Conservation (phyloP, 768 basidiomycete species). For the Trametes coccinea region DNA sequence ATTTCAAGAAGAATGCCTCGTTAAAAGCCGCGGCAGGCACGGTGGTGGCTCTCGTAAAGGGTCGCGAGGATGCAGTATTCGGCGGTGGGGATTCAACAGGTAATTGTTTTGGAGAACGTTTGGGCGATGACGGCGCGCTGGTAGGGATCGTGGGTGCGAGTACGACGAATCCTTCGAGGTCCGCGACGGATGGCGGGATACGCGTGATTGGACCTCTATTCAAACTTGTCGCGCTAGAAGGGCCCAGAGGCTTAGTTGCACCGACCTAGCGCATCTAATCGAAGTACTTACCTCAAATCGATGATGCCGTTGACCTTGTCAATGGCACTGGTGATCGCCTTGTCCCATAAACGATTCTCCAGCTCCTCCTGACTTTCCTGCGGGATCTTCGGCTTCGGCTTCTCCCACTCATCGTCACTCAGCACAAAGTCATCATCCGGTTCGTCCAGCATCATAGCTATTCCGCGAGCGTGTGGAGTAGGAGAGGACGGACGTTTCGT, state of each 20-base stretch:
- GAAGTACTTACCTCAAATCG: constrained; percentile 50
- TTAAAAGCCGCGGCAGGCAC: constrained; percentile 19
- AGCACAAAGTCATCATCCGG: constrained; percentile 13
- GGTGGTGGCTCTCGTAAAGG: constrained; percentile 26
- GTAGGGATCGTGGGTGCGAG: constrained; percentile 41
- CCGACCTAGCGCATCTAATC: too few species aligned
- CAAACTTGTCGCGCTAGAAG: not conserved
- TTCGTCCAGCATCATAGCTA: not conserved
- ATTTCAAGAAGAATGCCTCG: constrained; percentile 22
- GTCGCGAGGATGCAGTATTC: constrained; percentile 10
- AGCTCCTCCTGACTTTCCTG: constrained; percentile 24
- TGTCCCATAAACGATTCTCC: constrained; percentile 49
- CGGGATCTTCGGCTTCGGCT: constrained; percentile 12
- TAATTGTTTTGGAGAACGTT: constrained; percentile 33
- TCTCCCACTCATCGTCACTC: constrained; percentile 12
- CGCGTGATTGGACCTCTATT: constrained; percentile 38
- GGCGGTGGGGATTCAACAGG: not conserved
- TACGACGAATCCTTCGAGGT: constrained; percentile 47
- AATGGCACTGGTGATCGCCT: constrained; percentile 44
- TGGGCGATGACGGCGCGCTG: constrained; percentile 28
- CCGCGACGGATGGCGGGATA: constrained; percentile 49
- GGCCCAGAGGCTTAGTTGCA: not conserved
- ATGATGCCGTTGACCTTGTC: constrained; percentile 52
- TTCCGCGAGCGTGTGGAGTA: not conserved
- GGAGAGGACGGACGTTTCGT: not conserved